Evolutionary conservation across 2,329 filamentous ascomycete genomes (phyloP), one percentile per base, ranked within the genome.

Genomic region (Sporothrix sp.): DNA sequence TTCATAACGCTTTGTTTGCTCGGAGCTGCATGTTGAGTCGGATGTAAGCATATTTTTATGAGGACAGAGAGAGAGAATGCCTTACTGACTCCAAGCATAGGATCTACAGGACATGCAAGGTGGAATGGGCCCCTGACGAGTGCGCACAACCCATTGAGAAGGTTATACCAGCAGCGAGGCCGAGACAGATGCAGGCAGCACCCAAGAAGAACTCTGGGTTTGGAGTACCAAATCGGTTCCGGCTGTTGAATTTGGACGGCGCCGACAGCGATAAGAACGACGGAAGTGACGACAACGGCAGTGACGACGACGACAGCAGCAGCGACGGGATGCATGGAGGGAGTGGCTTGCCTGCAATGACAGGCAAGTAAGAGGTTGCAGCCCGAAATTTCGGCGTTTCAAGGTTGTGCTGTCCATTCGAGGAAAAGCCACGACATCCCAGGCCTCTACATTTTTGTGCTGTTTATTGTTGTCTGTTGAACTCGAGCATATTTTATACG

Each of bases 11-110:
- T 10, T 74, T 87, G 48, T 87, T 83, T 65, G 86, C 87, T 8
- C 77, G 79, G 16, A 85, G 78, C 9, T 93, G 87, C 67, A 85
- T 94, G 83, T 82, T 84, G 76, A 80, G 74, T 56, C 69, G 73
- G 49, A 79, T 76, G n/a, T n/a, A n/a, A n/a, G n/a, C n/a, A n/a
- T n/a, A n/a, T n/a, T n/a, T n/a, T n/a, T n/a, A n/a, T n/a, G n/a
- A n/a, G n/a, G n/a, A n/a, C n/a, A n/a, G n/a, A n/a, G n/a, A n/a
- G n/a, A n/a, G n/a, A n/a, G n/a, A n/a, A n/a, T n/a, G n/a, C n/a
- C n/a, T n/a, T n/a, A n/a, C n/a, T n/a, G n/a, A n/a, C n/a, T n/a
- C n/a, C n/a, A n/a, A n/a, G n/a, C n/a, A n/a, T n/a, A n/a, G n/a
- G 13, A 74, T 73, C 27, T 94, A 93, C 68, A 87, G 82, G 61